phyloP scores from a whole-genome alignment of 2,329 filamentous ascomycete species.

The Penicillium psychrosexuale region DNA sequence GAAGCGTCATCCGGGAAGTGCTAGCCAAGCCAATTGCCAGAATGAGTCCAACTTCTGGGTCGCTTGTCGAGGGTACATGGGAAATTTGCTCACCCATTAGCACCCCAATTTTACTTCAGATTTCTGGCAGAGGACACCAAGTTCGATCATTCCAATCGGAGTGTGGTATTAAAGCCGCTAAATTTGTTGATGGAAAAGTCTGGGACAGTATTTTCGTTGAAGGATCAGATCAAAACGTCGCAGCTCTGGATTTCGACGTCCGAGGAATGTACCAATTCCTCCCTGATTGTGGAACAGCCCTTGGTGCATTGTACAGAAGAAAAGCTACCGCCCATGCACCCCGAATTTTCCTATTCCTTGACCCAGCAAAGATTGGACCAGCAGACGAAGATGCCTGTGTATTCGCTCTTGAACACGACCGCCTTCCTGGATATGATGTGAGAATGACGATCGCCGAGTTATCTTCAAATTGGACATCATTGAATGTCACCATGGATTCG shows the following conservation, averaged over 20 bases:
- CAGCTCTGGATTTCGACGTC: conserved; percentile 39
- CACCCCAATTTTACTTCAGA: conserved; percentile 31
- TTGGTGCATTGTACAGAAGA: conserved; percentile 53
- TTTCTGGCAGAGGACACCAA: conserved; percentile 35
- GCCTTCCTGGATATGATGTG: conserved; percentile 47
- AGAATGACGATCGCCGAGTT: conserved; percentile 49
- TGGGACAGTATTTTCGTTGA: conserved; percentile 45
- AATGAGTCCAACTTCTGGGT: conserved; percentile 37
- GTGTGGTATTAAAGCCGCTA: conserved; percentile 40
- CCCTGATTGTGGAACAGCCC: conserved; percentile 57
- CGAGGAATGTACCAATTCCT: conserved; percentile 52
- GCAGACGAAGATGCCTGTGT: conserved; percentile 54
- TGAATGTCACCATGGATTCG: conserved; percentile 14
- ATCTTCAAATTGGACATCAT: conserved; percentile 46
- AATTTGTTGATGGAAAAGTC: conserved; percentile 43
- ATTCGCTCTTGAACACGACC: conserved; percentile 51
- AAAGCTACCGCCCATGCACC: conserved; percentile 8
- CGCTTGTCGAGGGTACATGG: conserved; percentile 45
- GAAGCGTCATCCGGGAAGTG: conserved; percentile 42
- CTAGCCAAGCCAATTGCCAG: conserved; percentile 48
- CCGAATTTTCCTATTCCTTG: conserved; percentile 56
- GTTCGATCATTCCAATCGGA: conserved; percentile 40
- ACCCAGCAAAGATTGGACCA: conserved; percentile 51
- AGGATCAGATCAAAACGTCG: conserved; percentile 27
- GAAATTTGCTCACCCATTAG: conserved; percentile 43